Evolutionary conservation across 2,329 filamentous ascomycete genomes (phyloP), one percentile per base, ranked within the genome.

Genomic region (Passalora sequoiae): DNA sequence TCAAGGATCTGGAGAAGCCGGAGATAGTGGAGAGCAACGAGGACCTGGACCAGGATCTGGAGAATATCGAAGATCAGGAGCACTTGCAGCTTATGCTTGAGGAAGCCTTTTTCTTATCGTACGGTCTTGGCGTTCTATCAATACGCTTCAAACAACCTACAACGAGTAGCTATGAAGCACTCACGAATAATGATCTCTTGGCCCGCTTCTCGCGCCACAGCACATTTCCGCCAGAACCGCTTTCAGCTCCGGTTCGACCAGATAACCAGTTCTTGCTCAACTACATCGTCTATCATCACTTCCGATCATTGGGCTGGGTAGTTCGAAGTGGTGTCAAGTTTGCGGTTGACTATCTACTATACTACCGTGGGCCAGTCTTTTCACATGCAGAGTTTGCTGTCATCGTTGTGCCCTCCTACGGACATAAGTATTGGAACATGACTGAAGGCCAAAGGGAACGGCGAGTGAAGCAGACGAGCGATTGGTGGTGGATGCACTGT

Each of bases 221-320:
- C 20, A 36, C 20, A 17, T 65, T 69, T 6, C 53, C 60, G 15
- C 22, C 25, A 29, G 30, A 21, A 36, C 24, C 33, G 15, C 19
- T 20, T 4, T 40, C 84, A 85, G 6, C 31, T 59, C 10, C 61
- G 58, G 15, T 58, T 62, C 6, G 60, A 66, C 80, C 88, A 0
- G 88, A 95, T 62, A 86, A 94, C 58, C 76, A 80, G 0, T 98
- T 98, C 65, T 70, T 97, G 15, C 65, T 95, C 1, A 83, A 87
- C 45, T 98, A 97, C 60, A 81, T 81, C 9, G 87, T 87, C 13
- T 98, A 95, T 64, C 92, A 98, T 62, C 91, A 98, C 63, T 98
- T 95, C 69, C 84, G 92, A 27, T 94, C 89, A 0, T 74, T 97
- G 0, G 92, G 92, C 17, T 98, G 92, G 91, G 87, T 96, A 1